Percentiles rank a stretch among this genome's conserved stretches.
phyloP scores from a whole-genome alignment of 345 rosid genomes.

The Cochlearia excelsa region DNA sequence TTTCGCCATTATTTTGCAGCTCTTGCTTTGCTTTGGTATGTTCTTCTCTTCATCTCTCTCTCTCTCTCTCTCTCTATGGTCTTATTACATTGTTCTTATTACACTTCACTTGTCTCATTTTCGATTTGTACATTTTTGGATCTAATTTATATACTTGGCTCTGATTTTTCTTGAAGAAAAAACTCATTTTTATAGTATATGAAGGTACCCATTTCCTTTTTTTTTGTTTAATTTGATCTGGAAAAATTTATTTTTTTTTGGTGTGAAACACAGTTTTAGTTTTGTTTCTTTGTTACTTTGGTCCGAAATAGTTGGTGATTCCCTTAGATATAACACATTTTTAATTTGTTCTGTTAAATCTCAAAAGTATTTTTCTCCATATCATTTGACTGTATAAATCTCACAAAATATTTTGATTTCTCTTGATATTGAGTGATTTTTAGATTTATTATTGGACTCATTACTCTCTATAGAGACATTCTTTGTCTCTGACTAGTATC shows the following conservation, averaged over 20 bases:
- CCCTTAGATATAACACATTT: no score
- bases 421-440: slow-evolving; percentile 1
- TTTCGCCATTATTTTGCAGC: slow-evolving; percentile 32
- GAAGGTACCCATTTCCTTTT: slow-evolving; percentile 33
- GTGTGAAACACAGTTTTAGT: background rate
- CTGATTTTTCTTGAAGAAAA: background rate
- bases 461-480: background rate
- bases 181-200: slow-evolving; percentile 19
- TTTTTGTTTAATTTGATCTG: slow-evolving; percentile 22
- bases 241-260: background rate
- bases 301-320: slow-evolving; percentile 2
- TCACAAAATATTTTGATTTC: slow-evolving; percentile 9
- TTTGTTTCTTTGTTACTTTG: background rate
- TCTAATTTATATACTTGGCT: slow-evolving; percentile 20
- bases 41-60: slow-evolving; percentile 6
- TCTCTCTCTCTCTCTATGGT: background rate
- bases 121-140: slow-evolving; percentile 22
- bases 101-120: slow-evolving; percentile 29
- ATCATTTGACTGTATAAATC: background rate
- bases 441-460: background rate
- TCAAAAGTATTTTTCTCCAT: background rate
- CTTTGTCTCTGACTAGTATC: background rate
- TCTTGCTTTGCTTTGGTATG: slow-evolving; percentile 23
- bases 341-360: no score
- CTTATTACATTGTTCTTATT: slow-evolving; percentile 7